A percentile compares a stretch with the other conserved stretches of the same genome.
phyloP scores from a whole-genome alignment of 345 rosid genomes.

The Raphanus raphanistrum region DNA sequence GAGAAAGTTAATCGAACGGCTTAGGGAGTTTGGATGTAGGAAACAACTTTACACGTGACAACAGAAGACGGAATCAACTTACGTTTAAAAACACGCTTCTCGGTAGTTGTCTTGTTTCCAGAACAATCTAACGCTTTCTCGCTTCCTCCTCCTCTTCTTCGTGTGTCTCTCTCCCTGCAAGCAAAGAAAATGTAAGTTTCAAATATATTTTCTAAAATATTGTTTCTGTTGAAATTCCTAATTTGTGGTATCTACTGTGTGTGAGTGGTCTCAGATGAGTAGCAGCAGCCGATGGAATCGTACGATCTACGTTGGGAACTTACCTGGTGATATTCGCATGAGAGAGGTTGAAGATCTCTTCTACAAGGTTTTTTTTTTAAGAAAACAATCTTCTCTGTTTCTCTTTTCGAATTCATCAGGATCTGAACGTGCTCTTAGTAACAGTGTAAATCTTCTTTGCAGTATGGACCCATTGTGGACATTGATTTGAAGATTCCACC shows the following conservation, averaged over 20 bases:
- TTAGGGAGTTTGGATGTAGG: neutral
- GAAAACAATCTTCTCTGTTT: neutral
- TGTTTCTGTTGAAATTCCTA: too few relatives aligned
- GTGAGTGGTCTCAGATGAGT: conserved; percentile 47
- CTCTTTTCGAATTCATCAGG: neutral
- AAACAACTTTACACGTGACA: conserved; percentile 6
- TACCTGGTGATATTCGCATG: conserved; percentile 87
- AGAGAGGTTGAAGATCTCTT: conserved; percentile 92
- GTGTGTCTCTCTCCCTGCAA: neutral
- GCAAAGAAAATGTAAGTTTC: conserved; percentile 21
- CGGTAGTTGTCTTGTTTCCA: conserved; percentile 18
- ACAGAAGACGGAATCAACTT: neutral
- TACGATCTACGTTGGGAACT: conserved; percentile 91
- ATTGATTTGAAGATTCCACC: conserved; percentile 95
- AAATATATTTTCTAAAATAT: neutral
- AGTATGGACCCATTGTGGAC: conserved; percentile 94
- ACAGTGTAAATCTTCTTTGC: conserved; percentile 16
- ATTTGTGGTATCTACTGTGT: too few relatives aligned
- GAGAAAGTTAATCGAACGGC: neutral
- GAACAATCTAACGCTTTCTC: conserved; percentile 31
- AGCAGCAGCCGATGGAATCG: conserved; percentile 81
- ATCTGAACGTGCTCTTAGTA: neutral
- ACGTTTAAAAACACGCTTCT: neutral
- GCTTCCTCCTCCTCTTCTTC: neutral
- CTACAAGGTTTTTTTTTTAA: conserved; percentile 67